Base-by-base conservation (phyloP, 192 early-diverging fungal genomes). In the Podila horticola region DNA sequence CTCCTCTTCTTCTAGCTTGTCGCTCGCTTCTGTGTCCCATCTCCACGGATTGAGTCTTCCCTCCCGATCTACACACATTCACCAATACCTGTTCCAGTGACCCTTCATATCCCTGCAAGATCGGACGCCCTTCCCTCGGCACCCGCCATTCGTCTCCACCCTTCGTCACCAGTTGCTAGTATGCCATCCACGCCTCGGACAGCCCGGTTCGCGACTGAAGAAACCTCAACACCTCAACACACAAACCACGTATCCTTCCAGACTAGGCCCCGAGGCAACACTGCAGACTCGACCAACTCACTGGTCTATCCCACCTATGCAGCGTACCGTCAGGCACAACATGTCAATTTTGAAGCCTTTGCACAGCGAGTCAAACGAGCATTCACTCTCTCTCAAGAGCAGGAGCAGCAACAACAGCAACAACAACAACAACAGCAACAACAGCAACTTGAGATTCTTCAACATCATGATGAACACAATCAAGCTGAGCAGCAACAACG, bases 291-390 rank as follows among this genome's bases (percentile, higher is more conserved):
- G 26, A 71, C 69, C 4, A 79, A 62, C 51, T 79, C 75, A 2
- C 11, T 50, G 30, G 65, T 52, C 2, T 79, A 72, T 65, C 75
- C 75, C 34, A 79, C 75, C 3, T 79, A 64, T 64, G 69, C 70
- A 9, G 70, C 41, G 60, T 79, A 79, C 57, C 75, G 75, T 1
- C 75, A 79, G 49, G 64, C 75, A 28, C 75, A 79, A 33, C 69
- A 70, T 10, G 70, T 66, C 31, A 72, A 62, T 29, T 72, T 79
- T 62, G 75, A 79, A 45, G 70, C 75, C 7, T 67, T 79, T 36
- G 65, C 75, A 19, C 64, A 72, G 60, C 75, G 75, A 31, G 70
- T 79, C 26, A 79, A 72, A 52, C 30, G 58, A 17, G 70, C 75
- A 0, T 79, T 79, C 72, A 66, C 66, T 28, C 12, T 79, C 2